A percentile compares a stretch with the other conserved stretches of the same genome.
Conservation (phyloP, 2,329 filamentous ascomycete genomes). For the Hymenoscyphus salicellus region DNA sequence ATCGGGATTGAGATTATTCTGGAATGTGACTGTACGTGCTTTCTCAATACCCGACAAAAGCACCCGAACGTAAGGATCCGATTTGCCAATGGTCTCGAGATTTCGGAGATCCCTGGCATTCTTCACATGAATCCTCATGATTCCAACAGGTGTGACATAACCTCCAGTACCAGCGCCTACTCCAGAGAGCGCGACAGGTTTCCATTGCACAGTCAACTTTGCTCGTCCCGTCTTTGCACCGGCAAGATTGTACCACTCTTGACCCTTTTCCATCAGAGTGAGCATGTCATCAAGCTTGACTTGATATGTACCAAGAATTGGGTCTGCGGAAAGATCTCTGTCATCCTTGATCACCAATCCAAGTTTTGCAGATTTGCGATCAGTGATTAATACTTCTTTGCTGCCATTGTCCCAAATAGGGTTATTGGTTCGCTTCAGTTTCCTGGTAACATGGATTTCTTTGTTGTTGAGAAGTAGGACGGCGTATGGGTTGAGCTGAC, state of each 20-base stretch:
- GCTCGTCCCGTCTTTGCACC: constrained; percentile 78
- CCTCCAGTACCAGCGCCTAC: constrained; percentile 74
- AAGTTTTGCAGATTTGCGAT: constrained; percentile 84
- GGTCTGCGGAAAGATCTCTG: constrained; percentile 77
- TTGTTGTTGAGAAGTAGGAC: constrained; percentile 86
- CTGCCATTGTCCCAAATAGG: constrained; percentile 91
- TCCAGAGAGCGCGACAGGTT: constrained; percentile 83
- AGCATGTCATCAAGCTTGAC: constrained; percentile 94
- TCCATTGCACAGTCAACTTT: constrained; percentile 93
- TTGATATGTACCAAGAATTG: constrained; percentile 85
- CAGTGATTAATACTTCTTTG: constrained; percentile 93
- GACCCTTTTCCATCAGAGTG: constrained; percentile 83
- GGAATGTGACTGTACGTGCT: constrained; percentile 88
- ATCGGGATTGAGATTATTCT: constrained; percentile 91
- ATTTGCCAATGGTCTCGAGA: constrained; percentile 92
- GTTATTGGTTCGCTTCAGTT: constrained; percentile 94
- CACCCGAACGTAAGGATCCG: constrained; percentile 88
- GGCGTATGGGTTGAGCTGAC: constrained; percentile 87
- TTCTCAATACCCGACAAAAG: constrained; percentile 87
- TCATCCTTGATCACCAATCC: constrained; percentile 95
- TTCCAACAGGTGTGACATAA: constrained; percentile 89
- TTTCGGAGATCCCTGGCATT: constrained; percentile 81
- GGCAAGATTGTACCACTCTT: constrained; percentile 91
- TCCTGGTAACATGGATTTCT: constrained; percentile 83
- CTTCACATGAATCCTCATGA: constrained; percentile 91